Evolutionary conservation across 169 alveolate genomes (phyloP).

Genomic region (Fabrea salina): DNA sequence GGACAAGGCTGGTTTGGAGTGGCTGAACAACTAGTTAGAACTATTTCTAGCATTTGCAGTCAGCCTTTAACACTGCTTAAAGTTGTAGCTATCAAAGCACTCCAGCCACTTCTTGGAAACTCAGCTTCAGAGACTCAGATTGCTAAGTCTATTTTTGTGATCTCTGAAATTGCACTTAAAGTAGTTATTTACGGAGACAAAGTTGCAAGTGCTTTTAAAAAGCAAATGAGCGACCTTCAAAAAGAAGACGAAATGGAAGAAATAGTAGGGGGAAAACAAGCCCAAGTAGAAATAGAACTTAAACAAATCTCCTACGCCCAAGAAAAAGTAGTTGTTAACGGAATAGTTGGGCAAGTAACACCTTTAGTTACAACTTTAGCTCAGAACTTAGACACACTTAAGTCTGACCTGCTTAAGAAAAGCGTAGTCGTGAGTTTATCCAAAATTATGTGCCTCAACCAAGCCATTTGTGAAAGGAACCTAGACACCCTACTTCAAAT

Average conservation of each 20-base stretch:
- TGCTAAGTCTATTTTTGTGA: constrained; percentile 65
- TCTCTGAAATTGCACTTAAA: constrained; percentile 70
- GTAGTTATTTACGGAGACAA: constrained; percentile 68
- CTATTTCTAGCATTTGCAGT: background rate
- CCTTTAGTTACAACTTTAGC: constrained; percentile 47
- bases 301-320: background rate
- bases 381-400: constrained; percentile 6
- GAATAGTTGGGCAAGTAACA: constrained; percentile 35
- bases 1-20: constrained; percentile 9
- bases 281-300: constrained; percentile 53
- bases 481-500: constrained; percentile 45
- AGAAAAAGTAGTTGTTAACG: constrained; percentile 28
- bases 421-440: constrained; percentile 55
- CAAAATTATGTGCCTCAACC: constrained; percentile 69
- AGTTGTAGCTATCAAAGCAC: background rate
- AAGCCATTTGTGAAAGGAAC: constrained; percentile 50
- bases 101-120: background rate
- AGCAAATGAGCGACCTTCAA: background rate
- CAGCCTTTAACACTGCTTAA: background rate
- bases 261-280: constrained; percentile 78
- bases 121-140: constrained; percentile 45
- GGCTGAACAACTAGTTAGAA: constrained; percentile 24
- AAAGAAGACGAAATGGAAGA: constrained; percentile 59
- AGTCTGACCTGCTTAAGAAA: constrained; percentile 40
- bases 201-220: constrained; percentile 51